Percentiles rank a stretch among this genome's conserved stretches.
Evolutionary conservation across 2,329 filamentous ascomycete species (phyloP).

Genomic region (Aureobasidium sp.): DNA sequence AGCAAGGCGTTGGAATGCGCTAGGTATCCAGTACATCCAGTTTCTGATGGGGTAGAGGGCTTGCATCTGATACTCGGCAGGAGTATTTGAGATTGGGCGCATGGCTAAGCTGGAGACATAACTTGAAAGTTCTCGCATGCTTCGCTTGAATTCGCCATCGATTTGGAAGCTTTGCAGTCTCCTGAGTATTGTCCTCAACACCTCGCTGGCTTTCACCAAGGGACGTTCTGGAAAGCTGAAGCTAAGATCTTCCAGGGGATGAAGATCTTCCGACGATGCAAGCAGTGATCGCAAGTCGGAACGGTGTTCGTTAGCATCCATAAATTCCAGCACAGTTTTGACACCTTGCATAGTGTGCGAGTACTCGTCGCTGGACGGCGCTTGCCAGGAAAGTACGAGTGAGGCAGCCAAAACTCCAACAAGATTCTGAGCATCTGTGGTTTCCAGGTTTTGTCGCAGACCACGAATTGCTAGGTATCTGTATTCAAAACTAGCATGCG

Average conservation of each 20-base stretch:
- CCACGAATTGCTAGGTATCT: background rate
- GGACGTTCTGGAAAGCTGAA: background rate
- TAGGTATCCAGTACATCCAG: background rate
- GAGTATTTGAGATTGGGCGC: background rate
- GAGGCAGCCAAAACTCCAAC: background rate
- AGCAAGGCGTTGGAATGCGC: conserved; percentile 1
- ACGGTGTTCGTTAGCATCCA: background rate
- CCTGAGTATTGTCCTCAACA: background rate
- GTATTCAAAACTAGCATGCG: background rate
- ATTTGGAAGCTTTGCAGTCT: background rate
- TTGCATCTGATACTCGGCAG: background rate
- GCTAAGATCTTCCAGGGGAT: too few species aligned
- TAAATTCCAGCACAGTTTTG: background rate
- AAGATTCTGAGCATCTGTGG: background rate
- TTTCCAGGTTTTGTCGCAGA: background rate
- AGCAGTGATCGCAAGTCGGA: background rate
- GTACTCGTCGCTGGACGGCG: background rate
- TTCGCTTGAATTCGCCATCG: background rate
- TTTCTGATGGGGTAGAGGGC: conserved; percentile 2
- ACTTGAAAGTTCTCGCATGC: conserved; percentile 3
- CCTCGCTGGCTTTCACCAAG: background rate
- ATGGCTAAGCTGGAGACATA: background rate
- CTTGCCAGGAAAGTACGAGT: conserved; percentile 7
- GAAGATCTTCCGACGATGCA: background rate
- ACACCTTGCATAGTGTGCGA: conserved; percentile 2